Evolutionary conservation across 2,329 filamentous ascomycete species (phyloP), one percentile per base, ranked within the genome.

Genomic region (Colletotrichum sp.): DNA sequence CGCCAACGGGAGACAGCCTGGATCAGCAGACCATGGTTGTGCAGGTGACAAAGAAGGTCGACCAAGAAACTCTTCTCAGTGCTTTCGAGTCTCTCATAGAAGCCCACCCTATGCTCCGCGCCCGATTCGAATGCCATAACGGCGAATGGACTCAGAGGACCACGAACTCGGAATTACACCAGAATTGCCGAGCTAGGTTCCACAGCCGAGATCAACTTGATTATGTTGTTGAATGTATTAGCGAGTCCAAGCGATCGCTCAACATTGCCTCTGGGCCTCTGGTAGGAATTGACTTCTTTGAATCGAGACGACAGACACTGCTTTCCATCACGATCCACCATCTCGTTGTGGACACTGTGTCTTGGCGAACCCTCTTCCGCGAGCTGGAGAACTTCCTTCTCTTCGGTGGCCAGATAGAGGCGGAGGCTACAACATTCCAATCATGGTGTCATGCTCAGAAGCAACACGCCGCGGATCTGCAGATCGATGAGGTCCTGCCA

Each of bases 351-450:
- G 87, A 89, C 70, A 77, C 88, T 4, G 86, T 89, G 2, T 87
- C 87, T 0, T 89, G 88, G 88, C 81, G 86, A 6, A 82, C 86
- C 2, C 79, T 89, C 2, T 78, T 88, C 1, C 83, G 86, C 34
- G 87, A 89, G 57, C 79, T 89, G 0, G 87, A 89, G 69, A 81
- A 82, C 8, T 76, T 86, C 1, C 78, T 88, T 8, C 44, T 57
- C 0, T 36, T 28, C 4, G 63, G 63, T 1, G 34, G 8, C 2
- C 63, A 55, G 18, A 24, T 39, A 24, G 24, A 57, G 12, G 32
- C 15, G 3, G 72, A 75, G 6, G 18, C 15, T 1, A 57, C 62
- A 3, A 28, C 69, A 1, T 75, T 72, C 44, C 62, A 44, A 13
- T 30, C 32, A 8, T 75, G 73, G 73, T 57, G 39, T 7, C 13